phyloP scores from a whole-genome alignment of 768 basidiomycete species.

The Boletus edulis region DNA sequence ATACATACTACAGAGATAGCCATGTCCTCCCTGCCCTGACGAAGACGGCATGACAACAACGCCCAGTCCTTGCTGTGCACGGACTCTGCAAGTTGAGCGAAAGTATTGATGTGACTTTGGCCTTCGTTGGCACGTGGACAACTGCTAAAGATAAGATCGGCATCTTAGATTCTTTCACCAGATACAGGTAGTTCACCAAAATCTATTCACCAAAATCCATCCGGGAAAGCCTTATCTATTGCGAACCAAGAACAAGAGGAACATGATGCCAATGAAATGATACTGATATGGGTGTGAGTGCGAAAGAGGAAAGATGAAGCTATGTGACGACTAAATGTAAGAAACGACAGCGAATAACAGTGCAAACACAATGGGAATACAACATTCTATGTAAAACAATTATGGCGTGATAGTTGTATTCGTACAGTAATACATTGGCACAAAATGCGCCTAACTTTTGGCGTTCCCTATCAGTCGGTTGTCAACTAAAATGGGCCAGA shows the following conservation, averaged over 20 bases:
- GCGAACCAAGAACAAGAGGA: neutral
- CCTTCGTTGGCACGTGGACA: slow-evolving; percentile 9
- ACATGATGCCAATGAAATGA: slow-evolving; percentile 6
- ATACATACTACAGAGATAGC: no score
- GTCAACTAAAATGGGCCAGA: slow-evolving; percentile 1
- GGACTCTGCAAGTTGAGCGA: neutral
- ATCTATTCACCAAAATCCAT: no score
- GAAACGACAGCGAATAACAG: slow-evolving; percentile 2
- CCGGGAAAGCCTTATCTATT: slow-evolving; percentile 5
- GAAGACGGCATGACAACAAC: neutral
- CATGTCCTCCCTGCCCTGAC: no score
- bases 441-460: slow-evolving; percentile 9
- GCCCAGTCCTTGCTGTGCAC: neutral
- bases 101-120: neutral
- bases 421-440: slow-evolving; percentile 18
- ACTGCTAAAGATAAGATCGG: slow-evolving; percentile 2
- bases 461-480: slow-evolving; percentile 6
- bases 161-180: neutral
- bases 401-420: slow-evolving; percentile 10
- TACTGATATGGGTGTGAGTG: neutral
- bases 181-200: neutral
- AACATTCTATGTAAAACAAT: slow-evolving; percentile 14
- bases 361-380: slow-evolving; percentile 16
- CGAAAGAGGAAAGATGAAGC: neutral
- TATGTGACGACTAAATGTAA: slow-evolving; percentile 7